Conservation (phyloP, 2,329 filamentous ascomycete species). For the Blastomyces parvus region DNA sequence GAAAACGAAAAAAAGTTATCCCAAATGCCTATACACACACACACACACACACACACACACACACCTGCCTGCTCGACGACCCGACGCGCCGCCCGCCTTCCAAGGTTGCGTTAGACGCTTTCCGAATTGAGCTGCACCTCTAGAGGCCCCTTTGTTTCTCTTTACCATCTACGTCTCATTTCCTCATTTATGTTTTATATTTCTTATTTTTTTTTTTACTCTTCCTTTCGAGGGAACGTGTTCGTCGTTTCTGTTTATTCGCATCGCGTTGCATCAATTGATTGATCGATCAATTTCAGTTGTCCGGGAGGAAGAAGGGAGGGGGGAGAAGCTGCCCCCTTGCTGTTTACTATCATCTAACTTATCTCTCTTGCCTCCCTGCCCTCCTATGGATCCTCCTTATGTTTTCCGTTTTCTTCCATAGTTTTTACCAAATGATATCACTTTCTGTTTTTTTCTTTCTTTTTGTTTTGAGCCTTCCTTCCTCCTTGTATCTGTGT, state of each 20-base stretch:
- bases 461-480: not conserved
- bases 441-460: not conserved
- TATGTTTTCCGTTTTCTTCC: not conserved
- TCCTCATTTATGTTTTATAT: not conserved
- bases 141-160: too few species aligned
- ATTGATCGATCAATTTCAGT: not conserved
- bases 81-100: too few species aligned
- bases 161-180: too few species aligned
- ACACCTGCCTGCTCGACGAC: not conserved
- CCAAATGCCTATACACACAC: not conserved
- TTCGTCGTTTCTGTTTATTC: not conserved
- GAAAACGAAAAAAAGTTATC: not conserved
- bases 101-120: too few species aligned
- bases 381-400: not conserved
- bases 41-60: not conserved
- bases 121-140: too few species aligned
- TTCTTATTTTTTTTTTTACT: not conserved
- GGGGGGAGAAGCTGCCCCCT: not conserved
- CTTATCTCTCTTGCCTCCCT: not conserved
- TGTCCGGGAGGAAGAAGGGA: not conserved
- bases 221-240: not conserved
- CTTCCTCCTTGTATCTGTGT: not conserved
- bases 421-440: conserved; percentile 2
- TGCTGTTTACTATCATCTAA: too few species aligned
- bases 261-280: conserved; percentile 1